Evolutionary conservation across 306 rosid genomes (phyloP).

Genomic region (Echinosophora koreensis): DNA sequence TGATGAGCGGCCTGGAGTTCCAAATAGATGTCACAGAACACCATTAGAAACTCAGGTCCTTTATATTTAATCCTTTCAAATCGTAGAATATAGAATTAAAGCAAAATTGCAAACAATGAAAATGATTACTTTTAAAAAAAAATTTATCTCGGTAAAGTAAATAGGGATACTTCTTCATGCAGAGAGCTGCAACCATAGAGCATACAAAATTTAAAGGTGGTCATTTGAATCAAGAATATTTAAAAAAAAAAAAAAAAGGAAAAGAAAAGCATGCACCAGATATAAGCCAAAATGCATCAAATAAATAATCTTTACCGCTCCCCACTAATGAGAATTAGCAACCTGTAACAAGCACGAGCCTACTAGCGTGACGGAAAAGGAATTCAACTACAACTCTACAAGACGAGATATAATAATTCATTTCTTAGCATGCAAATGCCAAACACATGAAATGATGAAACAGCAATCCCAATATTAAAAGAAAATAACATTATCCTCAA

Average conservation of each 20-base stretch:
- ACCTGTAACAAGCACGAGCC: background rate
- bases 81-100: background rate
- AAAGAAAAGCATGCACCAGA: background rate
- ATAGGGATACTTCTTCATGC: background rate
- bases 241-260: no score
- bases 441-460: slow-evolving; percentile 25
- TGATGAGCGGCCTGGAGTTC: background rate
- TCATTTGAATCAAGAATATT: background rate
- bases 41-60: background rate
- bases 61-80: background rate
- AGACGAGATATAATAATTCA: background rate
- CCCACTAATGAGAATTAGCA: background rate
- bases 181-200: background rate
- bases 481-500: slow-evolving; percentile 46
- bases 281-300: background rate
- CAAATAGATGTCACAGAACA: background rate
- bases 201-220: background rate
- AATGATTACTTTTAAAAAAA: background rate
- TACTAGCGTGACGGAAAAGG: background rate
- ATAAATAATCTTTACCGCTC: background rate
- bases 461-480: slow-evolving; percentile 24
- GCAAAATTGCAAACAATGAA: background rate
- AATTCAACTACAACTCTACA: slow-evolving; percentile 7
- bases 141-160: background rate
- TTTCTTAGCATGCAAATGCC: slow-evolving; percentile 19